Percentiles rank a stretch among this genome's conserved stretches.
phyloP scores from a whole-genome alignment of 2,329 filamentous ascomycete species.

The Pyrenochaeta sp. region DNA sequence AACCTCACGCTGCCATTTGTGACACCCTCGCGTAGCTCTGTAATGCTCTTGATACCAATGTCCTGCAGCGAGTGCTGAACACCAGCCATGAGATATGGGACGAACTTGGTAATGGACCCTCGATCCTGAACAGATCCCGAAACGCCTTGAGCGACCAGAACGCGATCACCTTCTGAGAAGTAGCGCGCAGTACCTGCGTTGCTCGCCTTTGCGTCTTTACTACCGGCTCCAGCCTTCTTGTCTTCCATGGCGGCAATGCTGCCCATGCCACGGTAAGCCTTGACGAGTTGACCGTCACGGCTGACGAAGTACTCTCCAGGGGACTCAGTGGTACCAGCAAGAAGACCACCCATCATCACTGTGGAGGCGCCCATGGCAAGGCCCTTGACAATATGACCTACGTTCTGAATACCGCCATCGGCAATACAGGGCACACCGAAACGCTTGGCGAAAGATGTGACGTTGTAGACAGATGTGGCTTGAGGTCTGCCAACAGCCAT shows the following conservation, averaged over 20 bases:
- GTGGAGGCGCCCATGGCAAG: constrained; percentile 92
- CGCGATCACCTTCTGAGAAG: constrained; percentile 95
- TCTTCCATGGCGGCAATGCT: constrained; percentile 99
- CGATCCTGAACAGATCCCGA: constrained; percentile 84
- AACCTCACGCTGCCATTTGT: constrained; percentile 81
- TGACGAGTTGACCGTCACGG: constrained; percentile 96
- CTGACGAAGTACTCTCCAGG: constrained; percentile 97
- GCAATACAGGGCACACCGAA: constrained; percentile 99
- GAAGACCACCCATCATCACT: constrained; percentile 98
- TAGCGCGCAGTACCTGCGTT: constrained; percentile 98
- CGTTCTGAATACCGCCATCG: constrained; percentile 97
- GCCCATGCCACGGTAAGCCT: constrained; percentile 99
- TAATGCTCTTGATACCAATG: constrained; percentile 83
- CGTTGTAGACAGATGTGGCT: constrained; percentile 89
- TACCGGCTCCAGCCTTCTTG: constrained; percentile 85
- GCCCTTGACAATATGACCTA: constrained; percentile 98
- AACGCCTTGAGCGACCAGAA: constrained; percentile 96
- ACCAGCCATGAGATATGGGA: constrained; percentile 93
- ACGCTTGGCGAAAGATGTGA: constrained; percentile 85
- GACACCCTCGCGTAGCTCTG: constrained; percentile 79
- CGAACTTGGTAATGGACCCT: constrained; percentile 90
- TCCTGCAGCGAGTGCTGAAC: constrained; percentile 98
- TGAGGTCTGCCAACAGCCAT: constrained; percentile 99
- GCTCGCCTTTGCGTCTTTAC: constrained; percentile 72
- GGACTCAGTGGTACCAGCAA: constrained; percentile 96